Base-by-base conservation (phyloP, 352 stramenopile species). In the Phytopythium litorale region DNA sequence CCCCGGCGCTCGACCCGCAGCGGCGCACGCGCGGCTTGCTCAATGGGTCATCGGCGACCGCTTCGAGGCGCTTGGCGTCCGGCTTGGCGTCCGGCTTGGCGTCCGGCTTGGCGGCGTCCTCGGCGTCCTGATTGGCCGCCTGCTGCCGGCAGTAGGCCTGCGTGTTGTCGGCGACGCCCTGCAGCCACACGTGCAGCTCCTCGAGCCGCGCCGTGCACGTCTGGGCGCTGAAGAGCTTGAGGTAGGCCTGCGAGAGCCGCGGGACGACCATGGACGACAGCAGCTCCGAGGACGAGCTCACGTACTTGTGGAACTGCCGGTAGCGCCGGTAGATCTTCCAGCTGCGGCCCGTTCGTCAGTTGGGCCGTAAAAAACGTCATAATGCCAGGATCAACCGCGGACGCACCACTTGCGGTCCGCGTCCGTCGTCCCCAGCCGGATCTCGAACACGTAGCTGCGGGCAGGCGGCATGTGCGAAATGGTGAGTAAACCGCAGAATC, bases 311-410 rank as follows among this genome's bases (percentile, higher is more conserved):
- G 71, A 94, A 94, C 23, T 94, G 83, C 35, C 86, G 71, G 64
- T 94, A 94, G n/a, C 86, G 84, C 9, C 84, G 79, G 50, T 92
- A 92, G 60, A 94, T 87, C 62, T 91, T 91, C 85, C 85, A 94
- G 38, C 72, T 81, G 49, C 62, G n/a, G 30, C n/a, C 21, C 48
- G 25, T 45, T 21, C 3, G 42, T 49, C 12, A 49, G 42, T 49
- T 23, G 33, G 11, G 21, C 35, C 9, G 21, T 25, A 18, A 19
- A 56, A 25, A 6, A 53, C 30, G 16, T 50, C 45, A 30, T 52
- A 25, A 13, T 30, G 9, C n/a, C n/a, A n/a, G 30, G 7, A 55
- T n/a, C 21, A 43, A 0, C 4, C 13, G 15, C 16, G 23, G 30
- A 66, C 66, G 21, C 68, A 87, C 75, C 66, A 78, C 40, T 81